Percentiles rank a stretch among this genome's conserved stretches.
phyloP scores from a whole-genome alignment of 2,329 filamentous ascomycete species.

The Diplodia mutila region DNA sequence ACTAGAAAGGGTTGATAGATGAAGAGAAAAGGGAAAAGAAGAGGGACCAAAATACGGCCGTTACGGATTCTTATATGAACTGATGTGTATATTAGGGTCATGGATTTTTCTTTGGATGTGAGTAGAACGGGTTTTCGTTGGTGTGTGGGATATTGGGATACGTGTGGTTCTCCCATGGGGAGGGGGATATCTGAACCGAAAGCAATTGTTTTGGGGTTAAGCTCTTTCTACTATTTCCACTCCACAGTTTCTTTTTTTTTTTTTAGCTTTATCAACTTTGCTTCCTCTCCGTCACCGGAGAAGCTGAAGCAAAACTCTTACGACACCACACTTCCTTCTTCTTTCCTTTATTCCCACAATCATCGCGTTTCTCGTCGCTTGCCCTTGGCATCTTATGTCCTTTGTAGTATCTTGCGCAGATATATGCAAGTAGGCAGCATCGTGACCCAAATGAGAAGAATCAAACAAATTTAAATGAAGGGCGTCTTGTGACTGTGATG shows the following conservation, averaged over 20 bases:
- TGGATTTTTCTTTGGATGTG: neutral
- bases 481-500: neutral
- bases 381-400: neutral
- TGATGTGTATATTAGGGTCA: slow-evolving; percentile 20
- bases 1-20: neutral
- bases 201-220: neutral
- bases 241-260: too few species aligned
- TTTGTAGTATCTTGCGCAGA: slow-evolving; percentile 13
- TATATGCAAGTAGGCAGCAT: slow-evolving; percentile 18
- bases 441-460: neutral
- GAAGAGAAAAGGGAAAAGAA: neutral
- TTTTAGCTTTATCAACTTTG: neutral
- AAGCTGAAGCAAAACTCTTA: neutral
- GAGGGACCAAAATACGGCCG: neutral
- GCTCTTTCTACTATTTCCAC: neutral
- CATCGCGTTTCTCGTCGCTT: neutral
- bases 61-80: neutral
- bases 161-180: neutral
- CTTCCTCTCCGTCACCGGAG: neutral
- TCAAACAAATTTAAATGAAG: neutral
- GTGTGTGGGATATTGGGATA: neutral
- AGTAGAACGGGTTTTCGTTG: neutral
- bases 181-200: neutral
- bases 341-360: neutral
- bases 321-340: neutral